Base-by-base conservation (phyloP, 257 asterid genomes). In the Fraxinus excelsior region DNA sequence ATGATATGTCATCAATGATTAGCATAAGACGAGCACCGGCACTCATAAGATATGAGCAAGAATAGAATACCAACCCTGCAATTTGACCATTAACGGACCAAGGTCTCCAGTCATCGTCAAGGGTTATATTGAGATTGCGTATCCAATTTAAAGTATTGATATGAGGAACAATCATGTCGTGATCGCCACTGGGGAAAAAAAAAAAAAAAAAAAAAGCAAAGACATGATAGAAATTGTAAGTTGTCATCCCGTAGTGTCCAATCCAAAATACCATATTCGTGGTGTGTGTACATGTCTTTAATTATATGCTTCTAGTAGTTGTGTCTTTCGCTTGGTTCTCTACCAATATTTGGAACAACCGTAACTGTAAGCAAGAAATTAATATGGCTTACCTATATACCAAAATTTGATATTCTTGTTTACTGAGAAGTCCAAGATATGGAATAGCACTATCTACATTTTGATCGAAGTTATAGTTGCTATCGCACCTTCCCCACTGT, bases 111-210 rank as follows among this genome's bases (percentile, higher is more conserved):
- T 35, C 68, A 2, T 84, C 86, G 23, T 75, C 77, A 7, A 85
- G 3, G 23, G 84, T 84, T 34, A 88, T 68, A 72, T 82, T 82
- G 26, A 88, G 79, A 14, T 35, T 18, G 21, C 76, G 88, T 51
- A 85, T 80, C 90, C 88, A 83, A 70, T 80, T 76, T 35, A 84
- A 77, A 4, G 90, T 85, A 76, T 80, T 65, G 77, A 80, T 64
- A 78, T 81, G 82, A 23, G 90, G 88, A 2, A 88, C 0, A 3
- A 11, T 3, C 82, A 82, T 21, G 82, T 88, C 91, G 32, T 88
- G 90, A 78, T 88, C 91, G 5, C 91, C 91, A n/a, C 91, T 87
- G 69, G 19, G 7, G 8, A 1, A 74, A 73, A 3, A n/a, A 71
- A 29, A 3, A n/a, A 71, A 29, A 18, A 69, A 18, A 60, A 23